Conservation (phyloP, 1,284 basidiomycete species). For the Chalciporus sp. region DNA sequence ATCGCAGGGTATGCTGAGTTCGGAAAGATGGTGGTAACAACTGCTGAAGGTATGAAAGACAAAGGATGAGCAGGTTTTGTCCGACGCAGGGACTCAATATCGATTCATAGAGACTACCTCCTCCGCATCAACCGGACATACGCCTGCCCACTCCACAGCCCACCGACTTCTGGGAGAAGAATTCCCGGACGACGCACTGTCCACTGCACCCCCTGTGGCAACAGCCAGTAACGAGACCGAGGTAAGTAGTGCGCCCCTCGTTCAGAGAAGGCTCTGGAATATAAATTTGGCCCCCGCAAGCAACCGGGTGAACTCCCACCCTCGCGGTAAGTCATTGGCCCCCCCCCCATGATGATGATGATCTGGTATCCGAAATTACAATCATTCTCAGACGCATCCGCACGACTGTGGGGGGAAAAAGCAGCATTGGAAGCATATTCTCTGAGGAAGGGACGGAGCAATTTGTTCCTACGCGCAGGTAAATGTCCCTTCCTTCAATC, state of each 20-base stretch:
- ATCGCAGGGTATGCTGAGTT: slow-evolving; percentile 36
- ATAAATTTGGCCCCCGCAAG: background rate
- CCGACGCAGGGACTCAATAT: background rate
- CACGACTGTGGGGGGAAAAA: slow-evolving; percentile 51
- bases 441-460: slow-evolving; percentile 42
- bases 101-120: slow-evolving; percentile 6
- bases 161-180: slow-evolving; percentile 29
- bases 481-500: slow-evolving; percentile 12
- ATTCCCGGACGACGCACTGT: slow-evolving; percentile 32
- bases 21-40: slow-evolving; percentile 28
- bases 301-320: slow-evolving; percentile 39
- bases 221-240: background rate
- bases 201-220: slow-evolving; percentile 23
- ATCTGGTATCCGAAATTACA: background rate
- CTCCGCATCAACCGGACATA: background rate
- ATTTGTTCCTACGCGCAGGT: slow-evolving; percentile 72
- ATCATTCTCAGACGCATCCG: slow-evolving; percentile 49
- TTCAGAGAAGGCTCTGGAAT: background rate
- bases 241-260: slow-evolving; percentile 2
- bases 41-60: slow-evolving; percentile 12
- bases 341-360: background rate
- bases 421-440: slow-evolving; percentile 52
- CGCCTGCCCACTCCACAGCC: background rate
- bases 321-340: slow-evolving; percentile 41
- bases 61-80: too few species aligned